Conservation (phyloP, 192 early-diverging fungal species). For the Obelidium mucronatum region DNA sequence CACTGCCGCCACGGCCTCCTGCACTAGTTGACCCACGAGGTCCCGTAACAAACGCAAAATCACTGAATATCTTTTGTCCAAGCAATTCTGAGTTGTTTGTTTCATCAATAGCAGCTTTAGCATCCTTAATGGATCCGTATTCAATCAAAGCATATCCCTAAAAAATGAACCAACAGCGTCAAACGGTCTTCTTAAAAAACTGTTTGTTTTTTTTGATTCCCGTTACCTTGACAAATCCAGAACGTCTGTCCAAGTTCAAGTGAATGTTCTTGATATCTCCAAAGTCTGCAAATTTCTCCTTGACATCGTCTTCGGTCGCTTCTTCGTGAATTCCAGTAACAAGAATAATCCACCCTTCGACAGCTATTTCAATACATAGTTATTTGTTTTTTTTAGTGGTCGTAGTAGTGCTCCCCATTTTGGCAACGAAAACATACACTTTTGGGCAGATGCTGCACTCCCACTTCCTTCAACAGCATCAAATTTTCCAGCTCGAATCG, state of each 20-base stretch:
- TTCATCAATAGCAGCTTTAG: slow-evolving; percentile 77
- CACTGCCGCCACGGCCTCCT: too few relatives aligned
- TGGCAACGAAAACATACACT: slow-evolving; percentile 39
- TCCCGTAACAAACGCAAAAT: slow-evolving; percentile 86
- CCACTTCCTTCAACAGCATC: slow-evolving; percentile 47
- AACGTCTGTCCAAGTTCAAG: slow-evolving; percentile 91
- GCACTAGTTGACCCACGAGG: background rate
- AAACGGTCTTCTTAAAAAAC: too few relatives aligned
- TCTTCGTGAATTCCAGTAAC: slow-evolving; percentile 95
- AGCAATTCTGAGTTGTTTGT: slow-evolving; percentile 77
- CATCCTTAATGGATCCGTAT: slow-evolving; percentile 81
- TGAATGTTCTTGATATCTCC: slow-evolving; percentile 92
- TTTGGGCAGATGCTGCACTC: slow-evolving; percentile 39
- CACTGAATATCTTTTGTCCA: slow-evolving; percentile 75
- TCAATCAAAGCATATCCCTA: slow-evolving; percentile 95
- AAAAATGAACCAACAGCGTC: background rate
- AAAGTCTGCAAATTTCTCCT: slow-evolving; percentile 84
- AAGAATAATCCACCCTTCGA: slow-evolving; percentile 98
- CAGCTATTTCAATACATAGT: slow-evolving; percentile 46
- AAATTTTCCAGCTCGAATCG: slow-evolving; percentile 32
- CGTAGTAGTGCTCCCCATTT: background rate
- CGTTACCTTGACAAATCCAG: slow-evolving; percentile 95
- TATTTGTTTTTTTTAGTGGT: background rate
- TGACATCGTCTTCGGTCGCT: slow-evolving; percentile 88
- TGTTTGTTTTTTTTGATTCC: too few relatives aligned